Base-by-base conservation (phyloP, 805 yeast species). In the Lachancea thermotolerans region DNA sequence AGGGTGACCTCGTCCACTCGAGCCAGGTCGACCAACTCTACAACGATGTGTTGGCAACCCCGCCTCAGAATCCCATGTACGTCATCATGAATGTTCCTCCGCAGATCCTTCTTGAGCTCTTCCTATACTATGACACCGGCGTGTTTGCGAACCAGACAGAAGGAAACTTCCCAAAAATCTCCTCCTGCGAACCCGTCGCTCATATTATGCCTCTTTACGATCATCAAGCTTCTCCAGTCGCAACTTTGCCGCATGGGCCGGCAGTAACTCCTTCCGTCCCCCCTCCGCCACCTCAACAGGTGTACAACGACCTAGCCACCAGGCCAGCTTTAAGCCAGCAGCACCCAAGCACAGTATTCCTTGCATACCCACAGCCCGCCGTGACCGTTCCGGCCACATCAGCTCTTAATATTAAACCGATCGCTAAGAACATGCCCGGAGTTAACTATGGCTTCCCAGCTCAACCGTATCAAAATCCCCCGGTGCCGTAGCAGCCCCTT, bases 21-120 rank as follows among this genome's bases (percentile, higher is more conserved):
- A 35, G 42, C 11, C 44, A 45, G 31, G 25, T 41, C 18, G 45
- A 45, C 16, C 42, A 42, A 27, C 29, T 41, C 29, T 44, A 40
- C 39, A 41, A 29, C 28, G 45, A 41, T 27, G 35, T 44, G 10
- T 31, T 37, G 12, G 34, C 40, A 10, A 25, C 37, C 10, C 12
- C 18, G 29, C 15, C 7, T 10, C 35, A 44, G 21, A 17, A 33
- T n/a, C 42, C 36, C 18, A 31, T 25, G 4, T 44, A 39, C 31
- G 28, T 44, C 14, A 39, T 44, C 18, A 34, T 37, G 39, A 53
- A 59, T 42, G 44, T 59, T 3, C 60, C 61, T 16, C 45, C 57
- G 18, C 48, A 50, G 25, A 32, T 53, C 10, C 34, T 56, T 15
- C 48, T 58, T 2, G 58, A 55, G n/a, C 47, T 57, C 7, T 39